A percentile compares a stretch with the other conserved stretches of the same genome.
phyloP scores from a whole-genome alignment of 2,329 filamentous ascomycete species.

The Fusarium papillatum region DNA sequence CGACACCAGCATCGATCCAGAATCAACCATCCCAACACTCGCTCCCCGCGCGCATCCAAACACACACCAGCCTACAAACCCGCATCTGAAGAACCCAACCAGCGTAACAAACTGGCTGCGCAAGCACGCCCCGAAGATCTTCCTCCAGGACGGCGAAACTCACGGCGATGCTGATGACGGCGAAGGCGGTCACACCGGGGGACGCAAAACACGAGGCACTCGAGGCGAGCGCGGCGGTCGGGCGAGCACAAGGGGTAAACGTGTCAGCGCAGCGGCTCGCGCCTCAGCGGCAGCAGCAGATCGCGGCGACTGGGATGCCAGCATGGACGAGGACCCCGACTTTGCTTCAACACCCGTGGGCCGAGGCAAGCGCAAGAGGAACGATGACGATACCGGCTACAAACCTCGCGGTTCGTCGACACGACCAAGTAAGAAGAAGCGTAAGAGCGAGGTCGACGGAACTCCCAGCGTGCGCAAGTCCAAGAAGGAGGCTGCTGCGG shows the following conservation, averaged over 20 bases:
- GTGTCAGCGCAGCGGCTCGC: constrained; percentile 43
- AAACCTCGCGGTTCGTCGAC: constrained; percentile 69
- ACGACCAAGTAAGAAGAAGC: constrained; percentile 69
- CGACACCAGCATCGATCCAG: constrained; percentile 64
- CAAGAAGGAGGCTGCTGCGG: constrained; percentile 48
- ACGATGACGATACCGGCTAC: constrained; percentile 73
- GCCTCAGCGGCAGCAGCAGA: constrained; percentile 38
- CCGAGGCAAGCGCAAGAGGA: constrained; percentile 65
- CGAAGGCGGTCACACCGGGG: constrained; percentile 44
- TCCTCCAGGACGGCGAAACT: constrained; percentile 78
- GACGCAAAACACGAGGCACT: constrained; percentile 53
- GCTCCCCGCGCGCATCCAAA: constrained; percentile 62
- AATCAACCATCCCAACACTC: constrained; percentile 62
- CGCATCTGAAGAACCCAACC: constrained; percentile 78
- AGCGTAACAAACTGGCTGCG: constrained; percentile 97
- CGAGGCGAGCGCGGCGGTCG: constrained; percentile 53
- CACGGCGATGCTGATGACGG: constrained; percentile 56
- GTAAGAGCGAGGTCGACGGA: constrained; percentile 65
- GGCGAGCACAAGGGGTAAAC: constrained; percentile 55
- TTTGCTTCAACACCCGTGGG: constrained; percentile 49
- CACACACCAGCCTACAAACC: constrained; percentile 53
- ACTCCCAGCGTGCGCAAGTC: constrained; percentile 51
- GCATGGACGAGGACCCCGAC: constrained; percentile 56
- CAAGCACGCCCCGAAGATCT: constrained; percentile 86
- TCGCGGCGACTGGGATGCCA: constrained; percentile 49